Evolutionary conservation across 2,329 filamentous ascomycete genomes (phyloP), one percentile per base, ranked within the genome.

Genomic region (Beauveria bassiana): DNA sequence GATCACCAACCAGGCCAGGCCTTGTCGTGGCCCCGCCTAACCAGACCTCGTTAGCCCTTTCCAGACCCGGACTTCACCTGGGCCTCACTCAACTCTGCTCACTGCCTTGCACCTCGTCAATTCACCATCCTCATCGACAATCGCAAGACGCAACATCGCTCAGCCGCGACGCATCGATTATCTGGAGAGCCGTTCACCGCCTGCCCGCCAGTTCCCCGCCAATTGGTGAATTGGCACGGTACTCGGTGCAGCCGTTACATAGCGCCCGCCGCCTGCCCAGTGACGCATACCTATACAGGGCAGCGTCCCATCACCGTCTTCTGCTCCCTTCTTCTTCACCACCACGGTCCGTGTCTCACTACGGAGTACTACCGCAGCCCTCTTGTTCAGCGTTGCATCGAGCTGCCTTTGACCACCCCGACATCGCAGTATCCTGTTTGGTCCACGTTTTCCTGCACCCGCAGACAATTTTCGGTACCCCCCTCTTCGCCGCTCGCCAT

Each of bases 401-500:
- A 55, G 42, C 50, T 22, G 42, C 8, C 34, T 40, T 34, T 18
- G 3, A 34, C 18, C 34, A 40, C 24, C 49, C 45, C 50, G 59
- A 61, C 28, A 45, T 55, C 49, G 42, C 59, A 47, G 53, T 40
- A n/a, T 54, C 42, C 50, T 49, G 43, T 42, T 53, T 60, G 49
- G 58, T 53, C 58, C 58, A 60, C 47, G 58, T 60, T 53, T 53
- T 42, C 46, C 28, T 46, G 22, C 53, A 62, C 20, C 51, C 59
- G 43, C 60, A 54, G 28, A 24, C 22, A n/a, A 59, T 18, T 55
- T 54, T 28, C 38, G 47, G n/a, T 53, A 51, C 52, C 26, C n/a
- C 54, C 60, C 54, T 38, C 47, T 38, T 49, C 60, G 8, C 24
- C 50, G 49, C 52, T 34, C 22, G 46, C 46, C 46, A 38, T 46